Evolutionary conservation across 345 rosid species (phyloP).

Genomic region (Cardiospermum halicacabum): DNA sequence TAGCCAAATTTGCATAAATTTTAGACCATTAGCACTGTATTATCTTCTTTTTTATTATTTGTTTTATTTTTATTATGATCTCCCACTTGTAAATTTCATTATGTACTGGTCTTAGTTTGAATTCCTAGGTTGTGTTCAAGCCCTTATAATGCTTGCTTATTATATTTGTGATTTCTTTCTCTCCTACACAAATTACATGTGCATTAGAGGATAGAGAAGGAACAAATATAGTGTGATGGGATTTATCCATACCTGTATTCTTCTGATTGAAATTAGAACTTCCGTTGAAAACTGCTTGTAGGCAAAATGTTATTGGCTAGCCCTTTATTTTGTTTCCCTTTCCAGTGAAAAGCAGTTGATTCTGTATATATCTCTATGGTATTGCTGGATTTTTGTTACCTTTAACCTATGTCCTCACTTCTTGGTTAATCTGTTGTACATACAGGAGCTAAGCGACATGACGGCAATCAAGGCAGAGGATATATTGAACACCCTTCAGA

Average conservation of each 20-base stretch:
- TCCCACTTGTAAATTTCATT: background rate
- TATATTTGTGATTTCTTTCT: background rate
- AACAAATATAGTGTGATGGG: background rate
- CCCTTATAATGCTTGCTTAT: background rate
- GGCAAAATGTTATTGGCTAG: background rate
- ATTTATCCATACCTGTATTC: background rate
- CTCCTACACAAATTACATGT: background rate
- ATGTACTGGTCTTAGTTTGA: background rate
- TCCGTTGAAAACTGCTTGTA: background rate
- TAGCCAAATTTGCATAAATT: background rate
- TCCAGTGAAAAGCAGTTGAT: no score
- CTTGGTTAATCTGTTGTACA: background rate
- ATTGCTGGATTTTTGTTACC: no score
- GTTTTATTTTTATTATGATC: background rate
- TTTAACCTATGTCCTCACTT: background rate
- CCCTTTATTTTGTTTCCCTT: background rate
- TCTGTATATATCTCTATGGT: background rate
- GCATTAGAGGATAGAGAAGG: background rate
- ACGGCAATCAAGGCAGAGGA: constrained; percentile 98
- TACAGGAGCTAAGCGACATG: constrained; percentile 98
- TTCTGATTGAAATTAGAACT: background rate
- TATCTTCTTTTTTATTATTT: background rate
- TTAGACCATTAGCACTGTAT: background rate
- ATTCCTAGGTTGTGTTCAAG: background rate
- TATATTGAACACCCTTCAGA: constrained; percentile 86